These are phyloP conservation scores for Euphorbia peplus DNA, from an alignment of 345 rosid species.

Conservation along the genomic window DNA sequence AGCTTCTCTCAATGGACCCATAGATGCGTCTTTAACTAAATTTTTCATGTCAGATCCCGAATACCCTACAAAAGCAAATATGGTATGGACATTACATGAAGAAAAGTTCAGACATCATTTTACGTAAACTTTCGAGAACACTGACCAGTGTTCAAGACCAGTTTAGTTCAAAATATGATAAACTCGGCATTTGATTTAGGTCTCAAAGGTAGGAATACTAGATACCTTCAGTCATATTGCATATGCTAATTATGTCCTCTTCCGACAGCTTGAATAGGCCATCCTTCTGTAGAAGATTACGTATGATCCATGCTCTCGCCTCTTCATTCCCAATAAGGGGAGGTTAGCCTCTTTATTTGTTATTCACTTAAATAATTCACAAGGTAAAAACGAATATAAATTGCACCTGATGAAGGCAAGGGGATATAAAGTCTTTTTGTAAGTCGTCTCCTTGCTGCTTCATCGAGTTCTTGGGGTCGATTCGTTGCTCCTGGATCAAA, in stretches of 20 bases:
- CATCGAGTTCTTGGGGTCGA: constrained; percentile 98
- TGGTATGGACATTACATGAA: background rate
- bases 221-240: constrained; percentile 75
- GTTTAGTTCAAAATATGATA: background rate
- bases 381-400: constrained; percentile 14
- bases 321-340: constrained; percentile 41
- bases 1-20: constrained; percentile 98
- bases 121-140: background rate
- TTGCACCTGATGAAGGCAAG: constrained; percentile 82
- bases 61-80: constrained; percentile 46
- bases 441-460: constrained; percentile 94
- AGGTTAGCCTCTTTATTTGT: constrained; percentile 18
- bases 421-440: constrained; percentile 91
- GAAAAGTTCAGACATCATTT: background rate
- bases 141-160: background rate
- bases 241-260: constrained; percentile 65
- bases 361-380: constrained; percentile 4
- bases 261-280: constrained; percentile 74
- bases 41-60: constrained; percentile 99
- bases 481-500: constrained; percentile 79
- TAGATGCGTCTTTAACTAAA: constrained; percentile 91
- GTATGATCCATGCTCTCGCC: constrained; percentile 92
- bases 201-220: constrained; percentile 1
- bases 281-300: constrained; percentile 82
- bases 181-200: background rate